phyloP scores from a whole-genome alignment of 768 basidiomycete genomes.

The Russula griseocarnosa region DNA sequence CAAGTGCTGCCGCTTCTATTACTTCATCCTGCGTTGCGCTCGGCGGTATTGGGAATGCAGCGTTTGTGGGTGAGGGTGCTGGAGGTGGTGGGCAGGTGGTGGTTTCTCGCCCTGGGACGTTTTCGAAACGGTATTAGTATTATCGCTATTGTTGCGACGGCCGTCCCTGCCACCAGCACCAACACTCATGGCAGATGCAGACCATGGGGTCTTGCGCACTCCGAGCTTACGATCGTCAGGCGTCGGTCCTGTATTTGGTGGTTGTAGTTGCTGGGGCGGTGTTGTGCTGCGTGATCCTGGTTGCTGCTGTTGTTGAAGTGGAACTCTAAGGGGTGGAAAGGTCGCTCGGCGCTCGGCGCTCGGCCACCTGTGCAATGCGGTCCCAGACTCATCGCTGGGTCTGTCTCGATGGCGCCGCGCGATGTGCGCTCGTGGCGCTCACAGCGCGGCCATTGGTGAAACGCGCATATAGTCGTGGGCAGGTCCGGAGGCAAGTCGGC shows the following conservation, averaged over 20 bases:
- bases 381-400: slow-evolving; percentile 77
- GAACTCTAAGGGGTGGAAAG: too few relatives aligned
- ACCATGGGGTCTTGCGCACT: slow-evolving; percentile 27
- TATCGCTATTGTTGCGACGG: slow-evolving; percentile 18
- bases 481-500: slow-evolving; percentile 72
- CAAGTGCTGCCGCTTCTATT: neutral
- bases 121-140: slow-evolving; percentile 7
- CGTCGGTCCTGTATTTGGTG: slow-evolving; percentile 22
- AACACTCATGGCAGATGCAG: slow-evolving; percentile 31
- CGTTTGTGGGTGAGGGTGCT: slow-evolving; percentile 44
- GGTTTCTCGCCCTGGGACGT: slow-evolving; percentile 8
- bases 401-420: slow-evolving; percentile 46
- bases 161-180: slow-evolving; percentile 27
- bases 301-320: slow-evolving; percentile 12
- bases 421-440: slow-evolving; percentile 71
- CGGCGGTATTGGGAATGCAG: slow-evolving; percentile 71
- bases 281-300: slow-evolving; percentile 26
- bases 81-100: slow-evolving; percentile 34
- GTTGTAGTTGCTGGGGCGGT: slow-evolving; percentile 36
- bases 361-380: slow-evolving; percentile 80
- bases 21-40: slow-evolving; percentile 25
- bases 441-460: slow-evolving; percentile 78
- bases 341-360: slow-evolving; percentile 44
- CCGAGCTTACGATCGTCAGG: slow-evolving; percentile 37
- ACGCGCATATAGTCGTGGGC: slow-evolving; percentile 61